Evolutionary conservation across 1,139 yeast species (phyloP), one percentile per base, ranked within the genome.

Genomic region (Blastobotrys arbuscula): DNA sequence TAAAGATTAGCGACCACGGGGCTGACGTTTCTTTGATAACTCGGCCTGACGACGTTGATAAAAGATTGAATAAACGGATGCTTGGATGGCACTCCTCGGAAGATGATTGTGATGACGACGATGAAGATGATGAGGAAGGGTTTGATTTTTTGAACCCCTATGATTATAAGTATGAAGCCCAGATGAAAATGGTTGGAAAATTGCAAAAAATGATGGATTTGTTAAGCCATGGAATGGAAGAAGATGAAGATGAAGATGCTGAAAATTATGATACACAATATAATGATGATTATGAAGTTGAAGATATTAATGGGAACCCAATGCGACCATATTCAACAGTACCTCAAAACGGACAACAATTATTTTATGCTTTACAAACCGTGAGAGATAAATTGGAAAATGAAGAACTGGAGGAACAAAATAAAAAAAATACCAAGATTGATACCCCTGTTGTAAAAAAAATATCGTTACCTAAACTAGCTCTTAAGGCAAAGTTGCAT

Each of bases 1-100:
- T 57, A 18, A 50, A 53, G 38, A 49, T 59, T 23, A 42, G 28
- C 18, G 47, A 50, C n/a, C 28, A 35, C 9, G 52, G 50, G 2
- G 53, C 52, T 5, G 39, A 44, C 6, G 44, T 54, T 6, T 53
- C 54, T 1, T 37, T 54, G 30, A 35, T 49, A 15, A 37, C 33
- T 18, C 24, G 20, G 13, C 43, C 37, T 15, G 41, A 36, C 13
- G 37, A 42, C 16, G 4, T 6, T 10, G 19, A 9, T 15, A 9
- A 12, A 5, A n/a, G 39, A 3, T n/a, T 24, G 18, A 2, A 13
- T 7, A 26, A 39, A 31, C 31, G 34, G 8, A 19, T 13, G 19
- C 18, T 16, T 34, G 24, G 31, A 20, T 37, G 24, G 13, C 26
- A 37, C n/a, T 6, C 15, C 5, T 24, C 33, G n/a, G 41, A 45